phyloP scores from a whole-genome alignment of 2,329 filamentous ascomycete species.

The Septoria petroselini region DNA sequence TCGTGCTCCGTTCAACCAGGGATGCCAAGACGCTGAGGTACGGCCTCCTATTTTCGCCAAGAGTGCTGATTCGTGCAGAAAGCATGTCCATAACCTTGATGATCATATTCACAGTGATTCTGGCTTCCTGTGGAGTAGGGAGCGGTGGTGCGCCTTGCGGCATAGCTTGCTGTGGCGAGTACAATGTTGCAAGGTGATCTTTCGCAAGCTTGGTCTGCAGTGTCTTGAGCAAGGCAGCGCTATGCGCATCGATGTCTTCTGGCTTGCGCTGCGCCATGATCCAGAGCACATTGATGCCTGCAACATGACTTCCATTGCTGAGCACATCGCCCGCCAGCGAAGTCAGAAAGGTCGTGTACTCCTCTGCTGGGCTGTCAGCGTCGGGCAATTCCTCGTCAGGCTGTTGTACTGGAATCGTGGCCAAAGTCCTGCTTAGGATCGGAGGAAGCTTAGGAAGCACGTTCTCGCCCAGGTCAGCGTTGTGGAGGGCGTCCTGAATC shows the following conservation, averaged over 20 bases:
- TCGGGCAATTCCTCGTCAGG: slow-evolving; percentile 69
- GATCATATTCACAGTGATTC: slow-evolving; percentile 86
- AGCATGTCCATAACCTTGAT: slow-evolving; percentile 94
- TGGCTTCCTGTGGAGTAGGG: slow-evolving; percentile 71
- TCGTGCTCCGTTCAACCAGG: slow-evolving; percentile 90
- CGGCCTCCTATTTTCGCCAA: slow-evolving; percentile 85
- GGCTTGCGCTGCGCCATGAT: slow-evolving; percentile 82
- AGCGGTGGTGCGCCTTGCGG: slow-evolving; percentile 43
- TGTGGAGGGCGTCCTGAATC: slow-evolving; percentile 87
- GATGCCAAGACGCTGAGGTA: slow-evolving; percentile 95
- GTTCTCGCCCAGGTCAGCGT: slow-evolving; percentile 65
- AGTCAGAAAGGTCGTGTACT: slow-evolving; percentile 81
- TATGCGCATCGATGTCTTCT: slow-evolving; percentile 84
- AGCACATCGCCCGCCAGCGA: slow-evolving; percentile 85
- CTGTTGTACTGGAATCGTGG: slow-evolving; percentile 78
- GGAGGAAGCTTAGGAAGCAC: slow-evolving; percentile 64
- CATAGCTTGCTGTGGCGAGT: slow-evolving; percentile 54
- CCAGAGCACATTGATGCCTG: slow-evolving; percentile 91
- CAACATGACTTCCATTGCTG: slow-evolving; percentile 69
- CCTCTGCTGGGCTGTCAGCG: slow-evolving; percentile 70
- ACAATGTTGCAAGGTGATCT: slow-evolving; percentile 79
- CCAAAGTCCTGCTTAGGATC: slow-evolving; percentile 75
- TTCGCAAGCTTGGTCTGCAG: slow-evolving; percentile 87
- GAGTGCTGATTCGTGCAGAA: slow-evolving; percentile 83
- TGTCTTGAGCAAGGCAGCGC: slow-evolving; percentile 84